Evolutionary conservation across 306 rosid species (phyloP), one percentile per base, ranked within the genome.

Genomic region (Fragaria iinumae): DNA sequence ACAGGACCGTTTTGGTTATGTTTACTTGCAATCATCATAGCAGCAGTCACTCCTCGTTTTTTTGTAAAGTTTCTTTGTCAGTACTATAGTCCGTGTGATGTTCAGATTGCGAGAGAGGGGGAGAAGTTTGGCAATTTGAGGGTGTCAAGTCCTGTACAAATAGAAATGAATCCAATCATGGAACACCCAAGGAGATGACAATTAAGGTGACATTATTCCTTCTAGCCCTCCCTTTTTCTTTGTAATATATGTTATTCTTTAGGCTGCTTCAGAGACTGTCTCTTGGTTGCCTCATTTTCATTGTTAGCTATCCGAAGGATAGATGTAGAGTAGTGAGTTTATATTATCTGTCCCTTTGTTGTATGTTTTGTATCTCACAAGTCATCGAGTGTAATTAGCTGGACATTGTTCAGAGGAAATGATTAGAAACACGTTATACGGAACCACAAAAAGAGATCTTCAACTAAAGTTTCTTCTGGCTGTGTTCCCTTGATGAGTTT

Each of bases 41-140:
- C 90, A 23, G 93, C 93, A 4, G 66, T 92, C 60, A 82, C 87
- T 80, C 98, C 97, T 23, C 97, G 91, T 57, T 77, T 94, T 36
- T 85, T 76, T 39, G 81, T 89, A 39, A 94, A 94, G 45, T 88
- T 45, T 65, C 47, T 91, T 17, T 81, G 74, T 71, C 91, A 92
- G 69, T 86, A 81, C 64, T 92, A 84, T 65, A 69, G 77, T 45
- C 97, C 97, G 4, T 75, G 77, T 60, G 97, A 94, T 75, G 88
- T 94, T 77, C 98, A 88, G 65, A 92, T 94, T 56, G 92, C 95
- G 45, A 87, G 95, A 77, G 97, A 90, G 88, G 86, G 83, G 34
- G 98, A 92, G 81, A 92, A 80, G 74, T 16, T 79, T 36, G 86
- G 72, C 52, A 75, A 81, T 77, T 79, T 70, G 39, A 84, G 91